These are phyloP conservation scores for Pythium utonaiense DNA, from an alignment of 352 stramenopile genomes.

Conservation along the genomic window DNA sequence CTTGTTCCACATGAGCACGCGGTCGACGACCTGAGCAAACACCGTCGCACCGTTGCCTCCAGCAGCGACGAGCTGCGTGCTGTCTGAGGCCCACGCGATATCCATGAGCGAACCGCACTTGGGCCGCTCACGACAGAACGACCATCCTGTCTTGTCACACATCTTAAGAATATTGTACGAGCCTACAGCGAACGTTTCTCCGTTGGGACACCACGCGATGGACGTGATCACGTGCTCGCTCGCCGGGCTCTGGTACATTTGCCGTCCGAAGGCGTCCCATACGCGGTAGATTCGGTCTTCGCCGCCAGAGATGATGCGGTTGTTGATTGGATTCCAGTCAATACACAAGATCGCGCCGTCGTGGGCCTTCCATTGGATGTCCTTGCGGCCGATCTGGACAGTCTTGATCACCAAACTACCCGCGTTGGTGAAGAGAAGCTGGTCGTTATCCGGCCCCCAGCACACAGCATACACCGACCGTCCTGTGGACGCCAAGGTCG, in stretches of 20 bases:
- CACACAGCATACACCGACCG: slow-evolving; percentile 85
- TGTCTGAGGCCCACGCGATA: slow-evolving; percentile 87
- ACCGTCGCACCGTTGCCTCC: slow-evolving; percentile 86
- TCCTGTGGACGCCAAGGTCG: slow-evolving; percentile 79
- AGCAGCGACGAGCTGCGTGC: slow-evolving; percentile 87
- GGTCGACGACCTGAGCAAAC: slow-evolving; percentile 88
- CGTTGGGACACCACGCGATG: slow-evolving; percentile 90
- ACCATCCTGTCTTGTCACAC: slow-evolving; percentile 93
- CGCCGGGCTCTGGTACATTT: slow-evolving; percentile 82
- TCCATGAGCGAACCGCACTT: slow-evolving; percentile 84
- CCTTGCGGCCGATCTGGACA: slow-evolving; percentile 82
- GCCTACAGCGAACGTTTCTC: slow-evolving; percentile 88
- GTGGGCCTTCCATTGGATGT: slow-evolving; percentile 90
- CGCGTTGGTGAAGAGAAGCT: slow-evolving; percentile 87
- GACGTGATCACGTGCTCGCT: slow-evolving; percentile 90
- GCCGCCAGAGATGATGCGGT: slow-evolving; percentile 88
- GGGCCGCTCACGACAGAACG: slow-evolving; percentile 79
- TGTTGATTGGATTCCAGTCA: slow-evolving; percentile 93
- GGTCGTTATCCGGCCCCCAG: slow-evolving; percentile 91
- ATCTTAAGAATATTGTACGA: slow-evolving; percentile 91
- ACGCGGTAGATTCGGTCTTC: slow-evolving; percentile 93
- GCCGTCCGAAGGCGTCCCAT: slow-evolving; percentile 90
- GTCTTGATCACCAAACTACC: slow-evolving; percentile 90
- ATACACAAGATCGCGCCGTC: slow-evolving; percentile 88
- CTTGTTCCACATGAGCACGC: slow-evolving; percentile 85